These are phyloP conservation scores for Glarea lozoyensis DNA, from an alignment of 495 filamentous ascomycete species.

Conservation along the genomic window DNA sequence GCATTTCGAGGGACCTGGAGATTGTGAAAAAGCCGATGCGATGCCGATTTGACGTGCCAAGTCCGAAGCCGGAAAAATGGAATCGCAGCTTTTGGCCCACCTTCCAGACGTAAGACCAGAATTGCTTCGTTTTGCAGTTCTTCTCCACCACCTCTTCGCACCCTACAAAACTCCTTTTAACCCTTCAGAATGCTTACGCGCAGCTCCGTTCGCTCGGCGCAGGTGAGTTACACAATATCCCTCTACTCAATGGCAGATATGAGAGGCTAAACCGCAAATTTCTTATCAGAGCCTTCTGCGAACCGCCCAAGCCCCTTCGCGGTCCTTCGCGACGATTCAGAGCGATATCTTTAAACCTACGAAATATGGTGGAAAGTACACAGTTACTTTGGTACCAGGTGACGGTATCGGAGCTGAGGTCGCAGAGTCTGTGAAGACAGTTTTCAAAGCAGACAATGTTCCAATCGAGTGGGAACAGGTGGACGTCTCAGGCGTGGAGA, in stretches of 20 bases:
- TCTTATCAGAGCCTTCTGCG: slow-evolving; percentile 45
- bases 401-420: slow-evolving; percentile 98
- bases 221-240: slow-evolving; percentile 23
- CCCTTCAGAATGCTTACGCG: slow-evolving; percentile 48
- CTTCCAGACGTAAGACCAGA: not conserved
- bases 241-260: slow-evolving; percentile 16
- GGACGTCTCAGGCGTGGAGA: slow-evolving; percentile 87
- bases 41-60: slow-evolving; percentile 1
- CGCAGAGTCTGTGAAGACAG: slow-evolving; percentile 92
- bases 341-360: slow-evolving; percentile 95
- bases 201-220: slow-evolving; percentile 42
- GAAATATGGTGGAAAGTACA: slow-evolving; percentile 99
- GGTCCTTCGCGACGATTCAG: slow-evolving; percentile 64
- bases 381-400: slow-evolving; percentile 94
- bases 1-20: not conserved
- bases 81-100: not conserved
- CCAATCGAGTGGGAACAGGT: slow-evolving; percentile 98
- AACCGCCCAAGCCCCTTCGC: slow-evolving; percentile 32
- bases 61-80: slow-evolving; percentile 6
- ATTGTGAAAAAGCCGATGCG: not conserved
- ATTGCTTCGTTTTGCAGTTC: slow-evolving; percentile 3
- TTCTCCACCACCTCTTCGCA: not conserved
- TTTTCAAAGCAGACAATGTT: slow-evolving; percentile 99
- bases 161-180: slow-evolving; percentile 1
- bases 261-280: slow-evolving; percentile 23